Percentiles rank a stretch among this genome's conserved stretches.
Conservation (phyloP, 1,284 basidiomycete species). For the Cutaneotrichosporon mucoides region DNA sequence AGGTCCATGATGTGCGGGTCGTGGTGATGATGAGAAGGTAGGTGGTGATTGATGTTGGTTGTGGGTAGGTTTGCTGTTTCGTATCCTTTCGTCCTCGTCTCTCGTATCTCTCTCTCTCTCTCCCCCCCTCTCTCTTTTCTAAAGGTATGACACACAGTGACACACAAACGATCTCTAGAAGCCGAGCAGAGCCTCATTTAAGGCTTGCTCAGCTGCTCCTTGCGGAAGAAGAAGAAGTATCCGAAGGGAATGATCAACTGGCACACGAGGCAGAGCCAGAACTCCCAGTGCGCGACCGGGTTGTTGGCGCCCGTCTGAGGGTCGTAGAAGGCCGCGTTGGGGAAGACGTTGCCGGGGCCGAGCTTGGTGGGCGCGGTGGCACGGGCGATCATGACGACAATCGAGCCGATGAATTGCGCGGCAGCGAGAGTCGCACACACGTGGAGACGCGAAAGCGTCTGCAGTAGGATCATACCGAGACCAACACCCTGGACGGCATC, state of each 20-base stretch:
- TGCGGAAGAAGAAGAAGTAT: constrained; percentile 82
- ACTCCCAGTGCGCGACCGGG: constrained; percentile 54
- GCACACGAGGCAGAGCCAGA: constrained; percentile 73
- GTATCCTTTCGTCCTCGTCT: not conserved
- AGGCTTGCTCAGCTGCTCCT: constrained; percentile 48
- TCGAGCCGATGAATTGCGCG: constrained; percentile 58
- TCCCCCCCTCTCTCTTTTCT: not conserved
- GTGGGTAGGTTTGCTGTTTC: not conserved
- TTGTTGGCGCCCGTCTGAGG: constrained; percentile 54
- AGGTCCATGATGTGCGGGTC: not conserved
- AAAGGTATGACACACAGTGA: no score
- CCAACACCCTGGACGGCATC: constrained; percentile 90
- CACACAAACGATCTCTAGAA: not conserved
- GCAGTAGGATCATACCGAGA: constrained; percentile 86
- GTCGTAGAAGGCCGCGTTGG: constrained; percentile 84
- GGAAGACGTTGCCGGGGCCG: constrained; percentile 83
- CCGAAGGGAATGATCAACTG: constrained; percentile 74
- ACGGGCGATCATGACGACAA: constrained; percentile 49
- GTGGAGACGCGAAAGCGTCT: constrained; percentile 84
- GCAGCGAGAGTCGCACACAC: constrained; percentile 87
- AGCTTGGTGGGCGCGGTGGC: constrained; percentile 52
- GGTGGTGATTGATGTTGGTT: not conserved
- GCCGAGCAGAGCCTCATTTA: constrained; percentile 11
- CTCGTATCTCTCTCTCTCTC: not conserved
- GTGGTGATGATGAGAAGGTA: no score